Evolutionary conservation across 352 stramenopile genomes (phyloP).

Genomic region (Thalassiosira hispida): DNA sequence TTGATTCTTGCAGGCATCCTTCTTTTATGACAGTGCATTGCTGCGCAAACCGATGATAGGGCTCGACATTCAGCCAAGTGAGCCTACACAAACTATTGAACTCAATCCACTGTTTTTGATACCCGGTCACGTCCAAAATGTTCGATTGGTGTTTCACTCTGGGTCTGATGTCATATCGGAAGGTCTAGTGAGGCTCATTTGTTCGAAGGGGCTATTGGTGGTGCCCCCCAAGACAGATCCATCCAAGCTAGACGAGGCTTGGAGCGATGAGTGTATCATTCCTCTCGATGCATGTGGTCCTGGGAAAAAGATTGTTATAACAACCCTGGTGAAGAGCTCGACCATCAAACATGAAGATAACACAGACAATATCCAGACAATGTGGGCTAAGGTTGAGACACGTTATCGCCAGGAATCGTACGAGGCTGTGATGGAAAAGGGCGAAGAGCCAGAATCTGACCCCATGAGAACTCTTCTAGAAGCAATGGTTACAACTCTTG

Average conservation of each 20-base stretch:
- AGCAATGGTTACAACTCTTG: slow-evolving; percentile 66
- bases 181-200: slow-evolving; percentile 56
- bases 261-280: slow-evolving; percentile 60
- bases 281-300: slow-evolving; percentile 50
- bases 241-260: slow-evolving; percentile 50
- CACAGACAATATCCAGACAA: slow-evolving; percentile 47
- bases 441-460: slow-evolving; percentile 46
- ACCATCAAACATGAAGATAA: slow-evolving; percentile 46
- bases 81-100: slow-evolving; percentile 72
- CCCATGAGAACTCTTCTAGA: slow-evolving; percentile 67
- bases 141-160: slow-evolving; percentile 58
- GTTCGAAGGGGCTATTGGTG: slow-evolving; percentile 60
- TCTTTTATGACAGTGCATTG: slow-evolving; percentile 73
- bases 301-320: slow-evolving; percentile 56
- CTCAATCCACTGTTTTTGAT: slow-evolving; percentile 73
- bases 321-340: slow-evolving; percentile 64
- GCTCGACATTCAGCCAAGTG: slow-evolving; percentile 74
- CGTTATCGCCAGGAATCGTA: slow-evolving; percentile 59
- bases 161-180: slow-evolving; percentile 64
- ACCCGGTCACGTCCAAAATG: slow-evolving; percentile 68
- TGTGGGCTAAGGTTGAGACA: slow-evolving; percentile 60
- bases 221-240: slow-evolving; percentile 52
- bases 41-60: slow-evolving; percentile 60
- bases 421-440: slow-evolving; percentile 34
- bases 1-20: too few species aligned